A percentile compares a stretch with the other conserved stretches of the same genome.
Conservation (phyloP, 2,329 filamentous ascomycete species). For the Colletotrichum karsti region DNA sequence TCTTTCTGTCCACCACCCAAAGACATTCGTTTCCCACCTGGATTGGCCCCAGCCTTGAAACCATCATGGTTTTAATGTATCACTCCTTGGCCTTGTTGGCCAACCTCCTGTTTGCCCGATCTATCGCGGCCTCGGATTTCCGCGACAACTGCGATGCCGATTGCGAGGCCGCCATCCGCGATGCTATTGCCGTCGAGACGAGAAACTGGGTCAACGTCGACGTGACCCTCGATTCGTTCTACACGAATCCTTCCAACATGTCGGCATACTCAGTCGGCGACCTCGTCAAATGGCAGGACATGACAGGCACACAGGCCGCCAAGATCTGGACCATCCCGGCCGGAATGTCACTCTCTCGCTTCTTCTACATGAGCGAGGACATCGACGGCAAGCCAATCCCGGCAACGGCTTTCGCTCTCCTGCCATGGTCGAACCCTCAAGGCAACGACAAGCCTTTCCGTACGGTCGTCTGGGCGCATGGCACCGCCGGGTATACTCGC, state of each 20-base stretch:
- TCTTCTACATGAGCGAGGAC: slow-evolving; percentile 28
- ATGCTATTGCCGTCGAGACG: background rate
- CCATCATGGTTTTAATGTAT: rapidly evolving
- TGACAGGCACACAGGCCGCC: background rate
- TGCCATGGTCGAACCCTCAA: slow-evolving; percentile 16
- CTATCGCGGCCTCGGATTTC: background rate
- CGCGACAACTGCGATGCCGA: slow-evolving; percentile 25
- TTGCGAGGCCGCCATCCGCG: slow-evolving; percentile 10
- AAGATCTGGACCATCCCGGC: slow-evolving; percentile 24
- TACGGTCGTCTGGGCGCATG: slow-evolving; percentile 35
- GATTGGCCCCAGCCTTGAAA: too few species aligned
- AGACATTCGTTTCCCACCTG: too few species aligned
- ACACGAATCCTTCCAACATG: slow-evolving; percentile 23
- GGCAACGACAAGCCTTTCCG: slow-evolving; percentile 6
- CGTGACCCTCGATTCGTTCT: slow-evolving; percentile 22
- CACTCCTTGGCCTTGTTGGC: background rate
- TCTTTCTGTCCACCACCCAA: too few species aligned
- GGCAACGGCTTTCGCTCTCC: slow-evolving; percentile 26
- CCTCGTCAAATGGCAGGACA: slow-evolving; percentile 30
- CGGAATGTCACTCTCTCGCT: slow-evolving; percentile 8
- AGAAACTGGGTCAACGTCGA: slow-evolving; percentile 17
- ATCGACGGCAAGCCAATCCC: slow-evolving; percentile 9
- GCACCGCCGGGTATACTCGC: slow-evolving; percentile 32
- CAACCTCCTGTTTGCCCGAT: background rate
- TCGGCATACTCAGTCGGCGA: slow-evolving; percentile 26